These are phyloP conservation scores for Populus hybrid DNA, from an alignment of 441 rosid genomes.

Conservation along the genomic window DNA sequence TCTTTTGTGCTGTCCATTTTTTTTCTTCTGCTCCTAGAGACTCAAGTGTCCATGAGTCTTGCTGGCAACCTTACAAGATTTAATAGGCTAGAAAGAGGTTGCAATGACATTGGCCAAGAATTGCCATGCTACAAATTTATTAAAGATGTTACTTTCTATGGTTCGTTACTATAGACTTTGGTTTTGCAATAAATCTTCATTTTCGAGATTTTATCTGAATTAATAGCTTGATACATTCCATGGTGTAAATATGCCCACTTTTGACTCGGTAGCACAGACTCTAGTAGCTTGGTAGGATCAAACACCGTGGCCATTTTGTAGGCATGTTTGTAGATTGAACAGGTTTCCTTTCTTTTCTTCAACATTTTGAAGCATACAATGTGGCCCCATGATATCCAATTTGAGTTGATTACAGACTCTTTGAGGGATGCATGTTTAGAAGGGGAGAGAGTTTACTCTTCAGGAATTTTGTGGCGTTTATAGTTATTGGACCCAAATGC, in stretches of 20 bases:
- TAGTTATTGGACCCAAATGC: not conserved
- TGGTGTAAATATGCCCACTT: not conserved
- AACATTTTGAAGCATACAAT: not conserved
- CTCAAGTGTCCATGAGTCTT: not conserved
- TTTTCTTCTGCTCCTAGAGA: not conserved
- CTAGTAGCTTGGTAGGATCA: not conserved
- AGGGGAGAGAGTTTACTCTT: not conserved
- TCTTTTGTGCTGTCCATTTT: not conserved
- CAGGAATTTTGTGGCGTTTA: not conserved
- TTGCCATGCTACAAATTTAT: not conserved
- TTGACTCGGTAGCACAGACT: not conserved
- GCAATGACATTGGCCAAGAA: not conserved
- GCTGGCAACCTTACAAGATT: not conserved
- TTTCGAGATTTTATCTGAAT: not conserved
- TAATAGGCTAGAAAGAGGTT: not conserved
- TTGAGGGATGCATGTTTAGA: not conserved
- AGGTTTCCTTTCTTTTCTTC: not conserved
- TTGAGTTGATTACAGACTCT: not conserved
- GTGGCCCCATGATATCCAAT: not conserved
- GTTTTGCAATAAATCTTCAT: not conserved
- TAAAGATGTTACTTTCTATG: not conserved
- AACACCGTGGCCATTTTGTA: not conserved
- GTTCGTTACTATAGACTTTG: not conserved
- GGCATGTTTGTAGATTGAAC: not conserved
- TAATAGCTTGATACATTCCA: not conserved